Conservation (phyloP, 2,329 filamentous ascomycete genomes). For the Eurotiales sp. region DNA sequence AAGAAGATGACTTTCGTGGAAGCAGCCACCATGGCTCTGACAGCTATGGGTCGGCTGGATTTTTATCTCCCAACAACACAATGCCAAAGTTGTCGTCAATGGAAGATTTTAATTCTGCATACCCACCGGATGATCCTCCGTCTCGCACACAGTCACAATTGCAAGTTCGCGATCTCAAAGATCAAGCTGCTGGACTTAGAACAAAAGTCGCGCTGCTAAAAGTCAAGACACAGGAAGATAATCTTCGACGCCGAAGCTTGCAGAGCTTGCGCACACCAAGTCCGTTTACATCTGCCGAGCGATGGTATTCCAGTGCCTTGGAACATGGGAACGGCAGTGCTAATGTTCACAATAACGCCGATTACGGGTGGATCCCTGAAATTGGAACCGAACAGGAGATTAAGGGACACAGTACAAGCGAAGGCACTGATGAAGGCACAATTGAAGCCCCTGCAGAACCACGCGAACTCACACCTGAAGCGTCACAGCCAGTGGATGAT, state of each 20-base stretch:
- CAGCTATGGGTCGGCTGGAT: slow-evolving; percentile 2
- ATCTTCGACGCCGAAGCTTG: slow-evolving; percentile 69
- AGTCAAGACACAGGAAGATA: slow-evolving; percentile 75
- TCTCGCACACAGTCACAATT: slow-evolving; percentile 68
- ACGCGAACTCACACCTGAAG: not conserved
- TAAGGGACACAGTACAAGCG: not conserved
- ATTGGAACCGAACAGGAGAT: slow-evolving; percentile 21
- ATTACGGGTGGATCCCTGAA: slow-evolving; percentile 33
- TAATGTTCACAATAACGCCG: slow-evolving; percentile 32
- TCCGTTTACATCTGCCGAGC: slow-evolving; percentile 71
- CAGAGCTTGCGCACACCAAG: slow-evolving; percentile 72
- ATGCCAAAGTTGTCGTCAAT: slow-evolving; percentile 23
- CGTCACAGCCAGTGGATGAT: slow-evolving; percentile 13
- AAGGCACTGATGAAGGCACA: slow-evolving; percentile 1
- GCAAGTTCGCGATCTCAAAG: slow-evolving; percentile 69
- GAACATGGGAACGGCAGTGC: slow-evolving; percentile 32
- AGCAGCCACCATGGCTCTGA: not conserved
- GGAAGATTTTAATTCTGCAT: slow-evolving; percentile 34
- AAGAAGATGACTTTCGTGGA: slow-evolving; percentile 46
- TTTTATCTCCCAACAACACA: slow-evolving; percentile 27
- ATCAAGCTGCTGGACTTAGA: slow-evolving; percentile 81
- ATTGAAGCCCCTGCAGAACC: slow-evolving; percentile 4
- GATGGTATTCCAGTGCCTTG: slow-evolving; percentile 47
- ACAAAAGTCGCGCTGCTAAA: slow-evolving; percentile 78
- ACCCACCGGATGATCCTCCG: slow-evolving; percentile 43